A percentile compares a stretch with the other conserved stretches of the same genome.
Evolutionary conservation across 1,284 basidiomycete species (phyloP).

Genomic region (Naganishia liquefaciens): DNA sequence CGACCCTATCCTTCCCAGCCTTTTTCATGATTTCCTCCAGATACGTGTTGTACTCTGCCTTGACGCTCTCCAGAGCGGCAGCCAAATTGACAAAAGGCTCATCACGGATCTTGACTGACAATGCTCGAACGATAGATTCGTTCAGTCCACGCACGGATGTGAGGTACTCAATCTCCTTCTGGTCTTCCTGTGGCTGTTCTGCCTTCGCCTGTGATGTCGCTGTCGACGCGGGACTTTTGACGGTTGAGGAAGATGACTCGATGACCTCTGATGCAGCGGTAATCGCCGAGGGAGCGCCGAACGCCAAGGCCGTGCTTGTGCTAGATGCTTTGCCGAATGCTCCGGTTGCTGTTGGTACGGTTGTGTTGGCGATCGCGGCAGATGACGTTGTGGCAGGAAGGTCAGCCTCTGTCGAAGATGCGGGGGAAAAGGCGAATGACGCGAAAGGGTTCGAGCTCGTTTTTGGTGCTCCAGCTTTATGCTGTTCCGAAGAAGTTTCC

Average conservation of each 20-base stretch:
- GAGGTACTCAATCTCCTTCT: slow-evolving; percentile 63
- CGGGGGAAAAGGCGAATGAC: slow-evolving; percentile 33
- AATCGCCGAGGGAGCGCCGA: not conserved
- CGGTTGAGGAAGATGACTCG: slow-evolving; percentile 7
- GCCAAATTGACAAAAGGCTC: slow-evolving; percentile 76
- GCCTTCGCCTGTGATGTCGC: slow-evolving; percentile 32
- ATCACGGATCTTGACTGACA: slow-evolving; percentile 65
- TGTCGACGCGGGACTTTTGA: not conserved
- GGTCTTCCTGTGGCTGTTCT: slow-evolving; percentile 37
- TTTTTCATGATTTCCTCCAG: slow-evolving; percentile 62
- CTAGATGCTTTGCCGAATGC: slow-evolving; percentile 1
- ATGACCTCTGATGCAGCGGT: not conserved
- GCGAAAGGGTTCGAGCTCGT: slow-evolving; percentile 25
- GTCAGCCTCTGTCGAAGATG: slow-evolving; percentile 5
- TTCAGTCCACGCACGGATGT: slow-evolving; percentile 78
- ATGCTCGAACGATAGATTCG: slow-evolving; percentile 65
- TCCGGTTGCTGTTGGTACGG: not conserved
- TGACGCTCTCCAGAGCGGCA: slow-evolving; percentile 50
- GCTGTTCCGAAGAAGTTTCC: not conserved
- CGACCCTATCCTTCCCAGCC: slow-evolving; percentile 39
- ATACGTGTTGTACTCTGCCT: slow-evolving; percentile 67
- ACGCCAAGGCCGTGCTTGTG: not conserved
- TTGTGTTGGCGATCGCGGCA: slow-evolving; percentile 10
- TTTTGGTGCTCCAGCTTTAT: not conserved
- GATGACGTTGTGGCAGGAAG: slow-evolving; percentile 33